phyloP scores from a whole-genome alignment of 2,329 filamentous ascomycete species.

The Penicillium sp. region DNA sequence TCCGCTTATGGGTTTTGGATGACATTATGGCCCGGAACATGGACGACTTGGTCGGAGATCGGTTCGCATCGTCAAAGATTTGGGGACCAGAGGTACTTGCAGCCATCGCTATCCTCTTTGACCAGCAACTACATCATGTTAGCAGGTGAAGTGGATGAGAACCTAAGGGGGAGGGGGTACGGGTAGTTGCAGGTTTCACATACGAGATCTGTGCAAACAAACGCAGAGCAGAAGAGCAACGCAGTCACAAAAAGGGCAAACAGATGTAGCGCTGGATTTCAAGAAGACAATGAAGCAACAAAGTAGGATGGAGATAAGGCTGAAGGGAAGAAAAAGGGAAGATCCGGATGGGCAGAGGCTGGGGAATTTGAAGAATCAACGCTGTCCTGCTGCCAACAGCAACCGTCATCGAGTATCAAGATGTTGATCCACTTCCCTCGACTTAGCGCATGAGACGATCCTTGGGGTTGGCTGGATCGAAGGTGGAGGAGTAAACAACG shows the following conservation, averaged over 20 bases:
- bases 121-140: constrained; percentile 28
- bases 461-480: constrained; percentile 29
- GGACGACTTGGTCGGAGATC: constrained; percentile 41
- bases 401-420: constrained; percentile 26
- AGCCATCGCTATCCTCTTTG: constrained; percentile 37
- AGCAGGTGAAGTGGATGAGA: constrained; percentile 6
- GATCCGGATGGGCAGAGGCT: constrained; percentile 17
- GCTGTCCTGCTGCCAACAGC: constrained; percentile 22
- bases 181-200: constrained; percentile 20
- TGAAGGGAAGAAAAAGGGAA: constrained; percentile 16
- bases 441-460: constrained; percentile 22
- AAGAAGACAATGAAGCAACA: constrained; percentile 2
- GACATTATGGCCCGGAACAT: constrained; percentile 56
- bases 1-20: constrained; percentile 51
- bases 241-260: constrained; percentile 10
- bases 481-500: constrained; percentile 35
- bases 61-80: constrained; percentile 42
- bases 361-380: constrained; percentile 31
- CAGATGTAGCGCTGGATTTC: neutral
- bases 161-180: neutral
- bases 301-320: constrained; percentile 3
- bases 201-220: constrained; percentile 22
- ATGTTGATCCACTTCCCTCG: constrained; percentile 20
- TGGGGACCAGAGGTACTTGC: constrained; percentile 30
- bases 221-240: constrained; percentile 16